Evolutionary conservation across 1,284 basidiomycete species (phyloP).

Genomic region (Neonothopanus nambi): DNA sequence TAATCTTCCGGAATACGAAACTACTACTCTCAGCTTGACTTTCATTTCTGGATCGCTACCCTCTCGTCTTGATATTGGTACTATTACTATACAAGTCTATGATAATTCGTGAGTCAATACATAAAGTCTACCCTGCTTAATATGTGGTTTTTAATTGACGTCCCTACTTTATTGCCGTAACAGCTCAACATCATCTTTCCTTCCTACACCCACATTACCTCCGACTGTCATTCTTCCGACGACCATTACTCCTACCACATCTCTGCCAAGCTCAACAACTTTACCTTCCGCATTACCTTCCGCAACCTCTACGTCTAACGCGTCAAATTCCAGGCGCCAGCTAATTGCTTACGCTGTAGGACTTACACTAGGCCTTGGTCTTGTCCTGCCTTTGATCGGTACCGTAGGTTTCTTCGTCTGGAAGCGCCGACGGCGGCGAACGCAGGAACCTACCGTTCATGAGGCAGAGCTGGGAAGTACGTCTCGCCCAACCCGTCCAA

Average conservation of each 20-base stretch:
- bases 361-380: constrained; percentile 39
- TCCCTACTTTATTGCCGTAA: neutral
- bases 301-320: constrained; percentile 15
- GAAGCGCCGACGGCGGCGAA: constrained; percentile 28
- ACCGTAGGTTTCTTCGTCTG: constrained; percentile 31
- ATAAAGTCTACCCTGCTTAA: too few species aligned
- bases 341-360: constrained; percentile 36
- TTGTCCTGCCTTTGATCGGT: constrained; percentile 36
- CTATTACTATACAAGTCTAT: constrained; percentile 39
- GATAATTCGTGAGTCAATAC: constrained; percentile 37
- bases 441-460: neutral
- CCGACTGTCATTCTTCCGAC: constrained; percentile 35
- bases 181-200: constrained; percentile 39
- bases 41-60: constrained; percentile 31
- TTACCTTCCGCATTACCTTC: too few species aligned
- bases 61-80: constrained; percentile 41
- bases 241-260: constrained; percentile 23
- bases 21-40: constrained; percentile 44
- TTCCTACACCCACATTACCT: constrained; percentile 43
- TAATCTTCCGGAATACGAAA: constrained; percentile 36
- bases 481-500: neutral
- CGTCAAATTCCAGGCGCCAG: constrained; percentile 22
- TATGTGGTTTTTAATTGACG: neutral
- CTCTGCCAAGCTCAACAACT: constrained; percentile 11
- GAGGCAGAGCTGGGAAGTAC: neutral